Conservation (phyloP, 441 rosid species). For the Eutrema salsugineum region DNA sequence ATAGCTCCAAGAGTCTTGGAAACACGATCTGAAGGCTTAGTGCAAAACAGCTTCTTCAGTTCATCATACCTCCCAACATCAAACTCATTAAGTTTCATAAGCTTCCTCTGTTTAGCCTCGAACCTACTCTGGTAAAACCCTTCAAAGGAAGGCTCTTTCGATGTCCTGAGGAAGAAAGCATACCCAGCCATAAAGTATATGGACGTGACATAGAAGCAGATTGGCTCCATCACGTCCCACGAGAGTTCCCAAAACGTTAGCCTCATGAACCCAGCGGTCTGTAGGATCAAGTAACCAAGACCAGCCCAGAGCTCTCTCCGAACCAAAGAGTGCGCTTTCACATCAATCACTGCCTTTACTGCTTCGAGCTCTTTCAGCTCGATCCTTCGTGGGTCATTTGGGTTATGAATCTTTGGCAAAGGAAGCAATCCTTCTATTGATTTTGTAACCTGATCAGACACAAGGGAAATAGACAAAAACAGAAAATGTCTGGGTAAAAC, state of each 20-base stretch:
- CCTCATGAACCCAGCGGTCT: constrained; percentile 92
- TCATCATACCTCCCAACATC: constrained; percentile 55
- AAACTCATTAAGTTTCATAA: constrained; percentile 45
- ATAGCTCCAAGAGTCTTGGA: constrained; percentile 18
- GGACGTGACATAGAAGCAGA: constrained; percentile 90
- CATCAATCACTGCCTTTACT: constrained; percentile 53
- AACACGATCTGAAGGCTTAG: constrained; percentile 23
- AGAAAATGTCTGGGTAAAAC: constrained; percentile 46
- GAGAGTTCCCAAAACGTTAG: constrained; percentile 95
- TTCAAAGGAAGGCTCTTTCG: constrained; percentile 88
- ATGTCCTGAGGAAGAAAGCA: constrained; percentile 78
- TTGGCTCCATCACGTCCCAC: constrained; percentile 99
- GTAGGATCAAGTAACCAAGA: constrained; percentile 61
- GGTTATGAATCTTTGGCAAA: constrained; percentile 36
- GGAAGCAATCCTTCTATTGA: constrained; percentile 70
- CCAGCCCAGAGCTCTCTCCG: constrained; percentile 81
- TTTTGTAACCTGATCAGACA: constrained; percentile 62
- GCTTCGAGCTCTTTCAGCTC: constrained; percentile 63
- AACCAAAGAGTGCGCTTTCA: constrained; percentile 50
- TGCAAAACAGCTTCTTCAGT: constrained; percentile 42
- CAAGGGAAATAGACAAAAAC: constrained; percentile 25
- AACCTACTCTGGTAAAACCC: constrained; percentile 85
- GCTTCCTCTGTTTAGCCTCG: constrained; percentile 52
- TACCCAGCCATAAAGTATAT: constrained; percentile 72
- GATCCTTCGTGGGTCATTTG: constrained; percentile 46